Evolutionary conservation across 345 rosid genomes (phyloP).

Genomic region (Angophora floribunda): DNA sequence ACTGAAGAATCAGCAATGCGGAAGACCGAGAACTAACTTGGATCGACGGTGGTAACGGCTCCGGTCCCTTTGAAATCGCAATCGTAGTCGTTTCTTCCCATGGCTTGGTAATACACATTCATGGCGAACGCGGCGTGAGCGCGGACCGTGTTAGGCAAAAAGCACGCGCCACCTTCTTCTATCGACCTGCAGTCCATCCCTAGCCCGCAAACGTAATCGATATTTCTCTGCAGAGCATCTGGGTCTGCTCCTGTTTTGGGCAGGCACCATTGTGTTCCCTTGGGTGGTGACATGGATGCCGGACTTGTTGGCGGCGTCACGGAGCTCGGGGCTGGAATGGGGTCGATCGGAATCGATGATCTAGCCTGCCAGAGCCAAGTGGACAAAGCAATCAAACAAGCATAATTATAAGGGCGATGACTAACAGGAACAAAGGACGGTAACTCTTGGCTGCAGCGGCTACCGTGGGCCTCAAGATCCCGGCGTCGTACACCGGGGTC

Average conservation of each 20-base stretch:
- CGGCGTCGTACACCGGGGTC: conserved; percentile 61
- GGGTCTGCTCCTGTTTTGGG: conserved; percentile 35
- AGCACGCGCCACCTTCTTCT: conserved; percentile 37
- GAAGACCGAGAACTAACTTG: conserved; percentile 25
- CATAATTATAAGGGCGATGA: not conserved
- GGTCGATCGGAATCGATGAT: conserved; percentile 27
- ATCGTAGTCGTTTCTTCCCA: conserved; percentile 29
- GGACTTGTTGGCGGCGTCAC: not conserved
- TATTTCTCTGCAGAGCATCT: conserved; percentile 49
- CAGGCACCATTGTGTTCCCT: conserved; percentile 37
- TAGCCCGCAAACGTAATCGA: conserved; percentile 60
- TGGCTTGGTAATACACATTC: conserved; percentile 59
- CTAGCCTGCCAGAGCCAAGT: conserved; percentile 30
- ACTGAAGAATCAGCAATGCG: not conserved
- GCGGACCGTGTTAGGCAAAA: conserved; percentile 45
- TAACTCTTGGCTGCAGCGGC: conserved; percentile 21
- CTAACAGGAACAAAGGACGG: not conserved
- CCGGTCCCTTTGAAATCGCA: conserved; percentile 60
- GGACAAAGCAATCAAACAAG: not conserved
- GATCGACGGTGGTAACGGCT: conserved; percentile 26
- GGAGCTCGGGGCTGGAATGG: conserved; percentile 4
- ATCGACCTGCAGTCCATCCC: conserved; percentile 50
- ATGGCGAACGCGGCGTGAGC: conserved; percentile 68
- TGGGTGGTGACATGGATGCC: conserved; percentile 4
- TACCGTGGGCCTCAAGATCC: conserved; percentile 71